Base-by-base conservation (phyloP, 345 rosid species). In the Turnera subulata region DNA sequence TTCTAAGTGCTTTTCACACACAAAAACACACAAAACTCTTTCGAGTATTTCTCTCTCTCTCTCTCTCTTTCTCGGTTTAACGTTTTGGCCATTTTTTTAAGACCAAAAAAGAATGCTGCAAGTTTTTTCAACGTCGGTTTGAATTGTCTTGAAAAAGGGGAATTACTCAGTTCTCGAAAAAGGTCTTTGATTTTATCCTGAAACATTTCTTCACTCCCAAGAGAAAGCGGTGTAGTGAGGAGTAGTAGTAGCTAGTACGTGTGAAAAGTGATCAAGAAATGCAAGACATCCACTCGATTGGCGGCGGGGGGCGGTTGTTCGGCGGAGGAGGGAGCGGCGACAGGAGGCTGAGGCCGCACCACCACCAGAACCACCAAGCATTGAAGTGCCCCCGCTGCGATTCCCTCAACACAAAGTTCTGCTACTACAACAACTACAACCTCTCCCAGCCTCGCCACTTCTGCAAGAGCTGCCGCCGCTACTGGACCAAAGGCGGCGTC, bases 371-470 rank as follows among this genome's bases (percentile, higher is more conserved):
- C 78, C 86, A 80, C 20, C 98, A 86, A 64, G 82, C 93, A 29
- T 69, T 92, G 9, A 92, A 92, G 82, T 92, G 98, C 32, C 98
- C 98, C 6, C 86, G 98, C 53, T 92, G 98, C 54, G 91, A 78
- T 62, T 92, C 96, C 11, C 70, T 80, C 46, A 89, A 92, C 83
- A 92, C 98, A 1, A 92, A 92, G 62, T 92, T 92, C 73, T 92
- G 98, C 55, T 92, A 92, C 78, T 92, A 92, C 88, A 92, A 92
- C 72, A 92, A 92, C 59, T 92, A 92, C 83, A 92, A 92, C 70
- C 95, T 89, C 74, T 89, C 95, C 22, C 98, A 92, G 84, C 98
- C 98, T 8, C 91, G 98, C 20, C 95, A 92, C 87, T 92, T 92
- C 79, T 92, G 98, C 75, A 92, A 92, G 74, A 66, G 51, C 81